Conservation (phyloP, 192 early-diverging fungal species). For the Rhizophagus clarus region DNA sequence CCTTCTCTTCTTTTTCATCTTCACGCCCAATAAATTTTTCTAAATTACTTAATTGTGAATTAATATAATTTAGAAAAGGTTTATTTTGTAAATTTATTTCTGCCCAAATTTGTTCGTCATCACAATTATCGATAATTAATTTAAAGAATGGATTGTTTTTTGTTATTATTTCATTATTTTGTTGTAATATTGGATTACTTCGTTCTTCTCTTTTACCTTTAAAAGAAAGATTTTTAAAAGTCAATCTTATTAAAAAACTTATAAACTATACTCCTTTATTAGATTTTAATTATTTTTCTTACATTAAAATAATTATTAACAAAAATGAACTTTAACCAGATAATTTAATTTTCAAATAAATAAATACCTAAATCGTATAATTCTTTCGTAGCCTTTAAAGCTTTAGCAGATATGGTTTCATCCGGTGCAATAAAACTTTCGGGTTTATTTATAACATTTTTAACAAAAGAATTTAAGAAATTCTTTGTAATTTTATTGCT, state of each 20-base stretch:
- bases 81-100: conserved; percentile 85
- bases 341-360: no score
- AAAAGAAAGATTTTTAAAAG: background rate
- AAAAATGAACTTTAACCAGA: no score
- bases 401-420: conserved; percentile 41
- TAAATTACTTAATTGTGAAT: conserved; percentile 45
- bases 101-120: conserved; percentile 92
- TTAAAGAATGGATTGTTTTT: conserved; percentile 52
- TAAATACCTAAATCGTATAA: conserved; percentile 54
- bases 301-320: no score
- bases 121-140: conserved; percentile 71
- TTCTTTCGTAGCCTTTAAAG: conserved; percentile 51
- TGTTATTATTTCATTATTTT: conserved; percentile 35
- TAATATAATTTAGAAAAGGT: conserved; percentile 71
- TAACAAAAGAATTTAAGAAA: conserved; percentile 29
- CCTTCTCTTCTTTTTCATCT: conserved; percentile 40
- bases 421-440: conserved; percentile 49
- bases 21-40: conserved; percentile 49
- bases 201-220: conserved; percentile 48
- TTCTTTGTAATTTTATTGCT: background rate
- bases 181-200: conserved; percentile 48
- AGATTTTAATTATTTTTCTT: no score
- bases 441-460: conserved; percentile 54
- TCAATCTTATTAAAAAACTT: no score
- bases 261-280: no score